These are phyloP conservation scores for Microbotryum lychnidis-dioicae DNA, from an alignment of 1,284 basidiomycete species.

Conservation along the genomic window DNA sequence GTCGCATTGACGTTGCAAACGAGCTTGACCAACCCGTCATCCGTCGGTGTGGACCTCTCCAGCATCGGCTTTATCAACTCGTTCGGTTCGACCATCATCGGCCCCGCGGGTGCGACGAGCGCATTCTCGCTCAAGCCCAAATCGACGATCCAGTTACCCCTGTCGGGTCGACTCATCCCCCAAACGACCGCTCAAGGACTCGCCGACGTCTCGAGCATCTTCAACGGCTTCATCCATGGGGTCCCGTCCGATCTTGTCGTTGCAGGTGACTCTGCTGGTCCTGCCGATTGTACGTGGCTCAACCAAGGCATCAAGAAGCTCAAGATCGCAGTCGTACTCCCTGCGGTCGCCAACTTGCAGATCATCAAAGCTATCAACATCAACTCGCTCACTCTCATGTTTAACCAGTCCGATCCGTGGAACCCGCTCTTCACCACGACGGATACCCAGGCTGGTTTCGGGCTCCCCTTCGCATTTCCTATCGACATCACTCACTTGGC, in stretches of 20 bases:
- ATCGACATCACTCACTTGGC: slow-evolving; percentile 54
- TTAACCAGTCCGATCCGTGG: slow-evolving; percentile 53
- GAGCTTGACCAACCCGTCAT: slow-evolving; percentile 60
- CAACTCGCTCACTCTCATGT: slow-evolving; percentile 57
- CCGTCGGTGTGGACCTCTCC: slow-evolving; percentile 62
- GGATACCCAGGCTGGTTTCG: slow-evolving; percentile 56
- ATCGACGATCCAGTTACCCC: slow-evolving; percentile 50
- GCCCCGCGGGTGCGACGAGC: slow-evolving; percentile 50
- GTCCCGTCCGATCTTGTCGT: slow-evolving; percentile 56
- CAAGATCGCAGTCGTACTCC: slow-evolving; percentile 54
- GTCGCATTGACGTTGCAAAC: slow-evolving; percentile 60
- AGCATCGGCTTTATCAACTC: slow-evolving; percentile 57
- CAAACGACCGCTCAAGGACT: slow-evolving; percentile 53
- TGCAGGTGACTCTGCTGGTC: slow-evolving; percentile 56
- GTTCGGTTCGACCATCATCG: slow-evolving; percentile 52
- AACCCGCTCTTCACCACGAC: slow-evolving; percentile 54
- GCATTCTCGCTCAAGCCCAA: slow-evolving; percentile 53
- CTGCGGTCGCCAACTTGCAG: slow-evolving; percentile 55
- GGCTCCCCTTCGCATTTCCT: slow-evolving; percentile 62
- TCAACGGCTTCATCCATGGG: slow-evolving; percentile 66
- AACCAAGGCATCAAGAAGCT: slow-evolving; percentile 65
- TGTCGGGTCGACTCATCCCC: slow-evolving; percentile 59
- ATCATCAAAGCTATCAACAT: slow-evolving; percentile 61
- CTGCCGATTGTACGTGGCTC: slow-evolving; percentile 58
- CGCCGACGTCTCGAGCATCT: slow-evolving; percentile 54